Percentiles rank a stretch among this genome's conserved stretches.
These are phyloP conservation scores for Ganoderma sinense DNA, from an alignment of 1,284 basidiomycete species.

Conservation along the genomic window DNA sequence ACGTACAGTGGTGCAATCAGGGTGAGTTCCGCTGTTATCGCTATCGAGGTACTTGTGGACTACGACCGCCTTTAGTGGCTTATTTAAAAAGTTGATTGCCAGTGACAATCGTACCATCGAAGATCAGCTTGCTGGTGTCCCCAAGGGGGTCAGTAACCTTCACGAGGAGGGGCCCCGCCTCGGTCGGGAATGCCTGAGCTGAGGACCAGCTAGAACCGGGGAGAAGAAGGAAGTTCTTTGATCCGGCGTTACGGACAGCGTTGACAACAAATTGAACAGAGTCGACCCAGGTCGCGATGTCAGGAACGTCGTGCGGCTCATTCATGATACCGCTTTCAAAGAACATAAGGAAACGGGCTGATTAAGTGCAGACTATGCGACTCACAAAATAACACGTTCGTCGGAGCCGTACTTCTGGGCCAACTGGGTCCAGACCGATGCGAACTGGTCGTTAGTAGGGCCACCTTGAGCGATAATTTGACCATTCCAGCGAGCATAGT, in stretches of 20 bases:
- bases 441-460: conserved; percentile 58
- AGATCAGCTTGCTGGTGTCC: conserved; percentile 56
- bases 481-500: conserved; percentile 61
- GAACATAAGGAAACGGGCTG: conserved; percentile 1
- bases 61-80: conserved; percentile 32
- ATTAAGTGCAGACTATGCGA: background rate
- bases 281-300: conserved; percentile 51
- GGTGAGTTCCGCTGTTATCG: conserved; percentile 63
- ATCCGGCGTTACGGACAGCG: conserved; percentile 56
- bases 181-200: conserved; percentile 56
- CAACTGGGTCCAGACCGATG: conserved; percentile 60
- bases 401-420: conserved; percentile 58
- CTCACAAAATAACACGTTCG: conserved; percentile 54
- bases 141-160: conserved; percentile 63
- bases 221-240: conserved; percentile 55
- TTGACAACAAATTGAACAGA: conserved; percentile 57
- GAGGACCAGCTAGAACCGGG: conserved; percentile 52
- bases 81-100: too few relatives aligned
- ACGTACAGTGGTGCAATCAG: conserved; percentile 52
- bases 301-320: conserved; percentile 57
- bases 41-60: conserved; percentile 70
- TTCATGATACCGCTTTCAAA: conserved; percentile 53
- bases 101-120: conserved; percentile 50
- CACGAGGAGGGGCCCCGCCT: conserved; percentile 58
- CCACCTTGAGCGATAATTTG: conserved; percentile 61